Percentiles rank a stretch among this genome's conserved stretches.
These are phyloP conservation scores for Grosmannia huntii DNA, from an alignment of 2,329 filamentous ascomycete species.

Conservation along the genomic window DNA sequence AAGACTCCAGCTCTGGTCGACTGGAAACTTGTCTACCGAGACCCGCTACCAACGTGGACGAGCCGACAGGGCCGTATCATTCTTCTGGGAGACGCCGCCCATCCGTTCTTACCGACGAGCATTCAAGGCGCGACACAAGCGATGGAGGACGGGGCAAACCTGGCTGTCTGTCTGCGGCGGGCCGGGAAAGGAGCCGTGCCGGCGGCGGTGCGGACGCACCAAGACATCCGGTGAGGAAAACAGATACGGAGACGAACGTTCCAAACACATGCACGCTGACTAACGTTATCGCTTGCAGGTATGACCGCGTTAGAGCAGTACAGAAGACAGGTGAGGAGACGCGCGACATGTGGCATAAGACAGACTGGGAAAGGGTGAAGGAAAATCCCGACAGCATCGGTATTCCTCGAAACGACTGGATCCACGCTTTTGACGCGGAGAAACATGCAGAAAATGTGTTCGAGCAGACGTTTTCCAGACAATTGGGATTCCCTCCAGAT, in stretches of 20 bases:
- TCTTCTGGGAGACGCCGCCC: slow-evolving; percentile 35
- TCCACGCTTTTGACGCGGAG: slow-evolving; percentile 32
- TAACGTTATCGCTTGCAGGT: slow-evolving; percentile 13
- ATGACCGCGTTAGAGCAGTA: slow-evolving; percentile 31
- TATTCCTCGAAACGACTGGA: slow-evolving; percentile 38
- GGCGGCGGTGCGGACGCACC: slow-evolving; percentile 27
- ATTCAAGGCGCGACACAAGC: slow-evolving; percentile 36
- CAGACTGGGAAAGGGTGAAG: slow-evolving; percentile 35
- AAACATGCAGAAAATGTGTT: slow-evolving; percentile 26
- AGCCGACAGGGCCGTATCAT: slow-evolving; percentile 29
- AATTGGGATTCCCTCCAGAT: not conserved
- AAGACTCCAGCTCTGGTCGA: slow-evolving; percentile 33
- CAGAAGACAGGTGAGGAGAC: slow-evolving; percentile 39
- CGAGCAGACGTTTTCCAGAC: slow-evolving; percentile 19
- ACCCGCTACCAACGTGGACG: slow-evolving; percentile 35
- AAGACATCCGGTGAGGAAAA: slow-evolving; percentile 22
- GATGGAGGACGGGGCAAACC: slow-evolving; percentile 35
- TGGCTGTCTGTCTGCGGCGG: slow-evolving; percentile 29
- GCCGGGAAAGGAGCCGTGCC: slow-evolving; percentile 24
- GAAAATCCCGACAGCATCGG: slow-evolving; percentile 33
- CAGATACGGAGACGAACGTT: too few species aligned
- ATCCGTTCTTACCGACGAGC: slow-evolving; percentile 35
- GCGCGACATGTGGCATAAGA: slow-evolving; percentile 41
- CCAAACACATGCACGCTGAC: not conserved
- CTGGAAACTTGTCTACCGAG: slow-evolving; percentile 37